These are phyloP conservation scores for Boletus reticuloceps DNA, from an alignment of 768 basidiomycete species.

Conservation along the genomic window DNA sequence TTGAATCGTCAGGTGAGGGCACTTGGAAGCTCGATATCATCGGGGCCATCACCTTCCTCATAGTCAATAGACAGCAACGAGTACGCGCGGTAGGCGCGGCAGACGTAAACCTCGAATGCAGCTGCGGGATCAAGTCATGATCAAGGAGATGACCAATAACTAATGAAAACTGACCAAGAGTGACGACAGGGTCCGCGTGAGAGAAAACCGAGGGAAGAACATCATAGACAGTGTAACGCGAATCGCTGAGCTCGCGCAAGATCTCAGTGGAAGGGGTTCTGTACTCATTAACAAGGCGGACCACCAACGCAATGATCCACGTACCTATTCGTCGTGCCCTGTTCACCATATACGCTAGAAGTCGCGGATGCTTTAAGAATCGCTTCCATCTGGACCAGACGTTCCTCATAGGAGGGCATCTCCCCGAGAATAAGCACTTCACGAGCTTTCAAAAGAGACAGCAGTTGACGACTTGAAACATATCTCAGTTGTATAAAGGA, in stretches of 20 bases:
- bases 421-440: conserved; percentile 96
- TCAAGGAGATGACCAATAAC: not conserved
- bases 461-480: conserved; percentile 72
- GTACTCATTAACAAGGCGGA: conserved; percentile 2
- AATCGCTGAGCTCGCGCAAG: conserved; percentile 91
- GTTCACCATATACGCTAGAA: conserved; percentile 88
- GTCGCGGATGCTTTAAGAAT: conserved; percentile 87
- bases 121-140: conserved; percentile 44
- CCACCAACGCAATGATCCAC: conserved; percentile 4
- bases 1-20: conserved; percentile 95
- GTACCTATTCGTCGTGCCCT: conserved; percentile 59
- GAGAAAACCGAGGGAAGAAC: conserved; percentile 96
- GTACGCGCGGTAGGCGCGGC: conserved; percentile 96
- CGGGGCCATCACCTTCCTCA: conserved; percentile 84
- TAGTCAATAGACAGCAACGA: conserved; percentile 89
- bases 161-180: conserved; percentile 56
- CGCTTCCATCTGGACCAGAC: conserved; percentile 89
- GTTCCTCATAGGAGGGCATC: conserved; percentile 97
- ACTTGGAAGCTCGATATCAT: conserved; percentile 78
- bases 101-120: conserved; percentile 93
- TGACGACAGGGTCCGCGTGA: conserved; percentile 79
- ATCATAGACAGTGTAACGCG: conserved; percentile 94
- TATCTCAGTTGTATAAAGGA: conserved; percentile 1
- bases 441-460: conserved; percentile 91
- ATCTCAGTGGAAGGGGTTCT: conserved; percentile 85